These are phyloP conservation scores for Pichia sp. DNA, from an alignment of 1,139 yeast species.

Conservation along the genomic window DNA sequence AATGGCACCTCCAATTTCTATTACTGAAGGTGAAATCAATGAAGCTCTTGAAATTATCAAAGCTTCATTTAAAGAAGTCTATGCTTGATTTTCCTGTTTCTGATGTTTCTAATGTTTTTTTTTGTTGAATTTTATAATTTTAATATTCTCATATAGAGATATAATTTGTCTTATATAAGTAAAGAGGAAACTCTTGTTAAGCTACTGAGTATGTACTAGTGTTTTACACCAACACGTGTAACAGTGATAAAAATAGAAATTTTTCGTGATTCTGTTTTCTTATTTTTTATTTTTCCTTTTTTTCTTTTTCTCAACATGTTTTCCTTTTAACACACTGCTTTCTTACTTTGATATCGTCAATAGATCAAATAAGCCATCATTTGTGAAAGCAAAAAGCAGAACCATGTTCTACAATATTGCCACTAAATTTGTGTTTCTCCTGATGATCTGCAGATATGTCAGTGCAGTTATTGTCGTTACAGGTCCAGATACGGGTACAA, in stretches of 20 bases:
- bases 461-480: not conserved
- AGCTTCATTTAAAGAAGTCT: conserved; percentile 4
- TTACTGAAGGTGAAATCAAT: conserved; percentile 1
- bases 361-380: not conserved
- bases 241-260: not conserved
- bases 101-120: not conserved
- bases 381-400: too few relatives aligned
- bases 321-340: not conserved
- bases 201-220: too few relatives aligned
- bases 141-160: too few relatives aligned
- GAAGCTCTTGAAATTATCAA: conserved; percentile 2
- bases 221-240: too few relatives aligned
- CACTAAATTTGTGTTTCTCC: too few relatives aligned
- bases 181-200: too few relatives aligned
- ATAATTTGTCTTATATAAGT: too few relatives aligned
- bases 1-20: conserved; percentile 10
- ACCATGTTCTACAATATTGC: not conserved
- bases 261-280: too few relatives aligned
- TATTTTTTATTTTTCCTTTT: not conserved
- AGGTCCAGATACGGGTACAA: conserved; percentile 43
- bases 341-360: not conserved
- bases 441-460: not conserved
- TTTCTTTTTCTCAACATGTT: not conserved
- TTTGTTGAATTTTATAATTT: not conserved
- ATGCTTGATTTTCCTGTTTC: not conserved